Evolutionary conservation across 2,329 filamentous ascomycete genomes (phyloP), one percentile per base, ranked within the genome.

Genomic region (Albifimbria verrucaria): DNA sequence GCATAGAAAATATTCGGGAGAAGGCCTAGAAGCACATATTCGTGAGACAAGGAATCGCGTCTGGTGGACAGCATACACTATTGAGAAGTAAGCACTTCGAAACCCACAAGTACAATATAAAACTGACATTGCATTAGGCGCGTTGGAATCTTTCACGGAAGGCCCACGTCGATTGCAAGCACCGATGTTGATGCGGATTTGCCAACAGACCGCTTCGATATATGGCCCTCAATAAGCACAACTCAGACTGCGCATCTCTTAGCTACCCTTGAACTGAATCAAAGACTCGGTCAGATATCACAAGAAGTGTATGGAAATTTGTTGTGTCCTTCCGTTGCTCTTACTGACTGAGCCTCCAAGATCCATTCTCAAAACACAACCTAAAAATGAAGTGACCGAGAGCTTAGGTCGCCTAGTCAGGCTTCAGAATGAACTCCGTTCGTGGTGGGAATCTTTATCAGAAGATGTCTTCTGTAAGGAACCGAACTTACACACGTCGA

Each of bases 21-120:
- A 75, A 48, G 75, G 71, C 1, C 68, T 81, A 12, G 75, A 78
- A 25, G 65, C 74, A 11, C 70, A 71, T 28, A 74, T 78, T 55
- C 69, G 77, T 17, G 79, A 83, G 67, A 76, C 74, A 3, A 71
- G 80, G n/a, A 82, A 81, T 58, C 72, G 80, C 2, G 77, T 83
- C 11, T 83, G 80, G 70, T 83, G 80, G 80, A 81, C 78, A 4
- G 74, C 74, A 1, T 83, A 82, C 58, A 80, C 78, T 0, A 77
- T 80, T 23, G 81, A 84, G 57, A 80, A 78, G 77, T 80, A 65
- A 44, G 67, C 52, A 18, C 39, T 41, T 23, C 39, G 51, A 9
- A n/a, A 28, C 15, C 11, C 28, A 17, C 21, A 23, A 39, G 41
- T 47, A 22, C 49, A n/a, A n/a, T n/a, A 6, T 39, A 50, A 52